Percentiles rank a stretch among this genome's conserved stretches.
Conservation (phyloP, 2,329 filamentous ascomycete genomes). For the Aspergillus intermedius region DNA sequence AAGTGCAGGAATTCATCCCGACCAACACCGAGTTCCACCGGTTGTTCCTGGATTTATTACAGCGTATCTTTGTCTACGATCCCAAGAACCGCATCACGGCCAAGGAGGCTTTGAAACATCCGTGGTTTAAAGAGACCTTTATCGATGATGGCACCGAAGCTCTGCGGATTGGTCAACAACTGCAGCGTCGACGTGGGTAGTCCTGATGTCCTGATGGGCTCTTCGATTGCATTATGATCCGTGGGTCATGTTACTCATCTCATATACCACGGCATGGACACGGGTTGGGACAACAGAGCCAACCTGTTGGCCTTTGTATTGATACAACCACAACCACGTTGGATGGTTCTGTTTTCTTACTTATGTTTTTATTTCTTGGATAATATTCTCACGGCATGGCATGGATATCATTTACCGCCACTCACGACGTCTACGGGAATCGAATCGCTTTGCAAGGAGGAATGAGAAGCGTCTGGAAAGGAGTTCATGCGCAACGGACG, state of each 20-base stretch:
- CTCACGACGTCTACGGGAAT: not conserved
- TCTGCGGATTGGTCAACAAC: conserved; percentile 48
- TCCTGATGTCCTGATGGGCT: not conserved
- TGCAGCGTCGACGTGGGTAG: conserved; percentile 24
- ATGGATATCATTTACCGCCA: not conserved
- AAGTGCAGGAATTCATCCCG: conserved; percentile 55
- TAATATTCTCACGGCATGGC: not conserved
- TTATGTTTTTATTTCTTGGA: conserved; percentile 1
- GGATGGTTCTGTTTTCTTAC: not conserved
- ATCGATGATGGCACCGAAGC: conserved; percentile 63
- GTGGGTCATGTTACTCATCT: not conserved
- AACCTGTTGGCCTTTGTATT: not conserved
- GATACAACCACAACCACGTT: not conserved
- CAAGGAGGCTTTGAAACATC: conserved; percentile 58
- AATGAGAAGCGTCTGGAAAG: conserved; percentile 1
- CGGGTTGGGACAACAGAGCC: not conserved
- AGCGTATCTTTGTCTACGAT: conserved; percentile 61
- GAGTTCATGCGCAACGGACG: not conserved
- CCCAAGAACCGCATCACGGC: conserved; percentile 59
- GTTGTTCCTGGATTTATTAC: conserved; percentile 56
- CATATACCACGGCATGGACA: not conserved
- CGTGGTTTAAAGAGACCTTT: conserved; percentile 59
- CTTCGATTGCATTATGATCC: not conserved
- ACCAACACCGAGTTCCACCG: conserved; percentile 54
- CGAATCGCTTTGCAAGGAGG: not conserved